Percentiles rank a stretch among this genome's conserved stretches.
Conservation (phyloP, 169 alveolate species). For the Hammondia hammondi region DNA sequence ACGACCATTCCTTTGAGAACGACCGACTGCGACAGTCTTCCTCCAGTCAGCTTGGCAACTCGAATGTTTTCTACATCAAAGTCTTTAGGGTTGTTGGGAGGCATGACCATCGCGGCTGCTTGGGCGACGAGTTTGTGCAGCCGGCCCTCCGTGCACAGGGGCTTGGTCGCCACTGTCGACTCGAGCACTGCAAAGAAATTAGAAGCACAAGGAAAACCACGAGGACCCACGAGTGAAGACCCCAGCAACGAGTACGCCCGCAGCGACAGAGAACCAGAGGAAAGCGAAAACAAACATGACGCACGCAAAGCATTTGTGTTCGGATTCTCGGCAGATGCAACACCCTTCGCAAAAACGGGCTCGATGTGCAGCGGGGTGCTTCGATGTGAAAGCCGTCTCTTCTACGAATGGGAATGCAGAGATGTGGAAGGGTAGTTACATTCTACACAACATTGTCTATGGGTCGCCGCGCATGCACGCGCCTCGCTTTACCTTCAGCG, state of each 20-base stretch:
- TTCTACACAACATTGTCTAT: too few relatives aligned
- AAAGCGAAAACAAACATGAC: neutral
- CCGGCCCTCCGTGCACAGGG: constrained; percentile 75
- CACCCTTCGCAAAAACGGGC: constrained; percentile 36
- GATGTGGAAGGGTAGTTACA: too few relatives aligned
- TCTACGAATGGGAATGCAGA: too few relatives aligned
- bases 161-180: constrained; percentile 75
- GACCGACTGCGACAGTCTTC: constrained; percentile 87
- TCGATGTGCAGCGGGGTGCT: neutral
- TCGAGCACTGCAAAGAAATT: constrained; percentile 56
- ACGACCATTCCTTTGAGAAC: constrained; percentile 93
- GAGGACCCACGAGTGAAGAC: neutral
- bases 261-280: neutral
- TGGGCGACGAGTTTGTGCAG: constrained; percentile 66
- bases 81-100: constrained; percentile 75
- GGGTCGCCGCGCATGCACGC: neutral
- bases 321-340: neutral
- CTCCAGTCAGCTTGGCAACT: constrained; percentile 97
- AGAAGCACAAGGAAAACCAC: neutral
- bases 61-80: constrained; percentile 98
- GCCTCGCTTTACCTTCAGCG: constrained; percentile 31
- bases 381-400: too few relatives aligned
- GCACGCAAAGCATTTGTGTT: neutral
- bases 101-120: constrained; percentile 73
- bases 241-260: too few relatives aligned